Percentiles rank a stretch among this genome's conserved stretches.
Evolutionary conservation across 768 basidiomycete species (phyloP).

Genomic region (Auriscalpium microsporum): DNA sequence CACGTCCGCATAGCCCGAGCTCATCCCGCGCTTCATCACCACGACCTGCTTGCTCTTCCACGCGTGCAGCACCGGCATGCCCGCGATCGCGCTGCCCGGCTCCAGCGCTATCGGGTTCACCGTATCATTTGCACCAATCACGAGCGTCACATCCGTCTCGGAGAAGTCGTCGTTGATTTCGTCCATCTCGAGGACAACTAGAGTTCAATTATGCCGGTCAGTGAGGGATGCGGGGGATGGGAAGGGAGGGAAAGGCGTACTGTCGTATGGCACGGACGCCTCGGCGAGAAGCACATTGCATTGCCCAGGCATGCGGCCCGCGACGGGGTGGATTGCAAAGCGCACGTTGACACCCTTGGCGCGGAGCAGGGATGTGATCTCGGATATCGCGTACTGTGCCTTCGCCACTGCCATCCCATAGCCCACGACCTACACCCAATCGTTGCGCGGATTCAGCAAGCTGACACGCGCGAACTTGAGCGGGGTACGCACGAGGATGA

Average conservation of each 20-base stretch:
- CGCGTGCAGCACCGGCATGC: slow-evolving; percentile 87
- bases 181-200: slow-evolving; percentile 89
- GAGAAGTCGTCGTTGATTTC: slow-evolving; percentile 90
- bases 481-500: slow-evolving; percentile 51
- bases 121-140: slow-evolving; percentile 89
- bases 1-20: slow-evolving; percentile 85
- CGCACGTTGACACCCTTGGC: slow-evolving; percentile 72
- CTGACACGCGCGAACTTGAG: too few species aligned
- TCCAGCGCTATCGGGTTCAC: slow-evolving; percentile 88
- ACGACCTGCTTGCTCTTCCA: slow-evolving; percentile 92
- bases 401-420: slow-evolving; percentile 93
- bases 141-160: slow-evolving; percentile 83
- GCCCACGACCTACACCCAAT: slow-evolving; percentile 53
- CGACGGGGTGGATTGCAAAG: slow-evolving; percentile 86
- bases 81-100: slow-evolving; percentile 79
- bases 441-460: too few species aligned
- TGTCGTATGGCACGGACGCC: slow-evolving; percentile 85
- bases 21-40: slow-evolving; percentile 89
- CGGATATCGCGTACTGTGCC: slow-evolving; percentile 68
- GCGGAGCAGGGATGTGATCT: slow-evolving; percentile 66
- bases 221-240: too few species aligned
- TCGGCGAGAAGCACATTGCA: slow-evolving; percentile 89
- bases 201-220: background rate
- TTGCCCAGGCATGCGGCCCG: slow-evolving; percentile 90
- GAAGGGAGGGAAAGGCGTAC: slow-evolving; percentile 31